A percentile compares a stretch with the other conserved stretches of the same genome.
These are phyloP conservation scores for Haematococcus sp. DNA, from an alignment of 139 green algal genomes.

Conservation along the genomic window DNA sequence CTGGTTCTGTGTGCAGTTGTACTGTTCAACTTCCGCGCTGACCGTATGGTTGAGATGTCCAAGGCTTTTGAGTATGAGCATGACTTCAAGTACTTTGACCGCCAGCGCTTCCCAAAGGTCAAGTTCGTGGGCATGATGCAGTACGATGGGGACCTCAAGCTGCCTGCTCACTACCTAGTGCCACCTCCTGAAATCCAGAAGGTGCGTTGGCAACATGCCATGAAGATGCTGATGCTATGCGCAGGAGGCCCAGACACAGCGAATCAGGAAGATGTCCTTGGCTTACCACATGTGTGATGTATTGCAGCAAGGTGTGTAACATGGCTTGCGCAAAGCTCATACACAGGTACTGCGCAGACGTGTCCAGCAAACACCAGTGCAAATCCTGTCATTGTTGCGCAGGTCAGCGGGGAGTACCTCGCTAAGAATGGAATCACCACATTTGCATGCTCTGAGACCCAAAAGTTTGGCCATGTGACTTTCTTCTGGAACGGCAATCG, in stretches of 20 bases:
- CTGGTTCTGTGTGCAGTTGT: conserved; percentile 62
- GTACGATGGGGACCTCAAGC: conserved; percentile 97
- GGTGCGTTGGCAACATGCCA: conserved; percentile 5
- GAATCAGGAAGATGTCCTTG: too few relatives aligned
- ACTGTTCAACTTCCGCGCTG: conserved; percentile 95
- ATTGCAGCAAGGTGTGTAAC: too few relatives aligned
- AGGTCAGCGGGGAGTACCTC: conserved; percentile 80
- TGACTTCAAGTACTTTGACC: conserved; percentile 66
- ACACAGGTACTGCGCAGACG: too few relatives aligned
- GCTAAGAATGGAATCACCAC: conserved; percentile 79
- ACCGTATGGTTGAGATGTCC: conserved; percentile 91
- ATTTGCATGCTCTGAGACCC: conserved; percentile 94
- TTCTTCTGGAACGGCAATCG: conserved; percentile 99
- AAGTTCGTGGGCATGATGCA: conserved; percentile 95
- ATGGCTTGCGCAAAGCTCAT: too few relatives aligned
- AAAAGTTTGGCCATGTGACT: conserved; percentile 95
- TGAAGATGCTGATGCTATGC: too few relatives aligned
- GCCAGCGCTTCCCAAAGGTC: conserved; percentile 71
- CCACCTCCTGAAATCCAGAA: conserved; percentile 80
- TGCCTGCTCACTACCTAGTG: conserved; percentile 91
- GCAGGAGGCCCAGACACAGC: too few relatives aligned
- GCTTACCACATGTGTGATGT: too few relatives aligned
- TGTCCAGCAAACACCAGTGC: too few relatives aligned
- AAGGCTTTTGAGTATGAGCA: conserved; percentile 94
- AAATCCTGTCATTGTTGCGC: neutral